Conservation (phyloP, 768 basidiomycete species). For the Tricholoma terreum region DNA sequence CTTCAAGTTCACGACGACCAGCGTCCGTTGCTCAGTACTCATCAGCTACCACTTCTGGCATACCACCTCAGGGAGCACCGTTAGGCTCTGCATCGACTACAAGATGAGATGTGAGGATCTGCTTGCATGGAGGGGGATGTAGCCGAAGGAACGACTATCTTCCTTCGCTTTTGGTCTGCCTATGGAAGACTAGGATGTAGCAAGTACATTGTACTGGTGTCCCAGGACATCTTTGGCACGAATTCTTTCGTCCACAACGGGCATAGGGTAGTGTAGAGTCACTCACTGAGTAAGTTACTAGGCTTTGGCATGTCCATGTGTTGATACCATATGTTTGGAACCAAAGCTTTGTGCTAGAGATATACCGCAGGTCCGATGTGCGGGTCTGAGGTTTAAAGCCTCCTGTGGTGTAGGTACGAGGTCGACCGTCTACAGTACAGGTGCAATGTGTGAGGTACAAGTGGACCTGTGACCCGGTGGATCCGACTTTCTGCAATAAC, state of each 20-base stretch:
- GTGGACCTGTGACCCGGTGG: not conserved
- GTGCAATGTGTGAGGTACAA: not conserved
- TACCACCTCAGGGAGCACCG: not conserved
- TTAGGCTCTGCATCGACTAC: not conserved
- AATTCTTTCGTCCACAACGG: not conserved
- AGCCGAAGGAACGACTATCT: no score
- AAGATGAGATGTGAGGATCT: not conserved
- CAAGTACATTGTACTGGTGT: not conserved
- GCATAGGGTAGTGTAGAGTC: no score
- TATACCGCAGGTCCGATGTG: no score
- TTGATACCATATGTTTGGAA: not conserved
- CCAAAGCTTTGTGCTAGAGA: no score
- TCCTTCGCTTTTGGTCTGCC: no score
- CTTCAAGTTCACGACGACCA: no score
- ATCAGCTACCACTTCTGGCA: no score
- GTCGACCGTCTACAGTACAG: not conserved
- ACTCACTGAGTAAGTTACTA: no score
- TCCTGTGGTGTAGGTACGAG: not conserved
- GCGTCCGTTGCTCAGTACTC: no score
- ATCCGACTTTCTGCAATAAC: not conserved
- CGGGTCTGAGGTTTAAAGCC: not conserved
- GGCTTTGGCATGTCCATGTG: not conserved
- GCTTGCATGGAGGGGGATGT: not conserved
- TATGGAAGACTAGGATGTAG: no score
- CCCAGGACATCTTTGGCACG: not conserved